Base-by-base conservation (phyloP, 768 basidiomycete species). In the Xerocomus potaroensis region DNA sequence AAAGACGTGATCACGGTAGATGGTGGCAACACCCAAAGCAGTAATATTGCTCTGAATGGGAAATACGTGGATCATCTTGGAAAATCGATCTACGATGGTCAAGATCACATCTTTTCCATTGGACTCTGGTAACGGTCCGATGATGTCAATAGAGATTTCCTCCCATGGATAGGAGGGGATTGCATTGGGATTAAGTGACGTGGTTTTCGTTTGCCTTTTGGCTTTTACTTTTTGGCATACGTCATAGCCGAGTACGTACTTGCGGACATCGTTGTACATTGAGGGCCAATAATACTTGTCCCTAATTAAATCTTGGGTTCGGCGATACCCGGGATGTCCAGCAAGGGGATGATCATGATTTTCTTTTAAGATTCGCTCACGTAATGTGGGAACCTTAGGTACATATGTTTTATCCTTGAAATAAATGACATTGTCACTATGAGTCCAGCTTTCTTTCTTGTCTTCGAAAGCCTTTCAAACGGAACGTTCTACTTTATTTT, bases 241-340 rank as follows among this genome's bases (percentile, higher is more conserved):
- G 14, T 44, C 26, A 21, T 34, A 44, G 1, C 34, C 43, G 2
- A 2, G 10, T 0, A 44, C 16, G 5, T 44, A 1, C 22, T 43
- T 7, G 2, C 21, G 4, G 4, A 34, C 33, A 3, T n/a, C 8
- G 3, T 0, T 8, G 5, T 1, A 43, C n/a, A n/a, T 8, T 1
- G 22, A 26, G 2, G 33, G 33, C 42, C 42, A 43, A 5, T 34
- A 43, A 10, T 43, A 34, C 12, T 34, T 16, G 2, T 3, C 6
- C 5, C 6, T 34, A 6, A 43, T 24, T 0, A 40, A 26, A 5
- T 30, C 30, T 0, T 19, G 8, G 0, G 12, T 46, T 2, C 5
- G 11, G 5, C 24, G 1, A 26, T 19, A 47, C 71, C 70, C 70
- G 24, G n/a, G 47, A 10, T 43, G 43, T 26, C 32, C n/a, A 1